These are phyloP conservation scores for Zoysia matrella DNA, from an alignment of 202 grass and related monocot genomes.

Conservation along the genomic window DNA sequence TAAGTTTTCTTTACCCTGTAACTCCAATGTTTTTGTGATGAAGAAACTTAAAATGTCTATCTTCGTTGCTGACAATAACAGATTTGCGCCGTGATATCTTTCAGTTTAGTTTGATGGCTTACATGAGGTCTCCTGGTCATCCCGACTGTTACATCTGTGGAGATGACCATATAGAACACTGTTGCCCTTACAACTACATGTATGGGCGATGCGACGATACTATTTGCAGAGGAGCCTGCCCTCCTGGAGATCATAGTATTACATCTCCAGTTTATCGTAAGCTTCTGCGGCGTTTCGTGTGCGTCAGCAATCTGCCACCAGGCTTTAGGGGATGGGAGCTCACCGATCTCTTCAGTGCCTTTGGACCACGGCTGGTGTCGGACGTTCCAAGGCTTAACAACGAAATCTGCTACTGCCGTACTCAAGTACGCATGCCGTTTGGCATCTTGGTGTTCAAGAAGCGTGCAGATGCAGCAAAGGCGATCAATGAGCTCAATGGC, in stretches of 20 bases:
- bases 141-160: constrained; percentile 21
- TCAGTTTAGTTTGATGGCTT: not conserved
- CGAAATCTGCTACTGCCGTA: not conserved
- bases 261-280: not conserved
- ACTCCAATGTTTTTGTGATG: too few relatives aligned
- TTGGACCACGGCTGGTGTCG: constrained; percentile 1
- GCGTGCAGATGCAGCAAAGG: constrained; percentile 21
- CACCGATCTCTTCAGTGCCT: not conserved
- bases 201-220: not conserved
- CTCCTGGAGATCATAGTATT: not conserved
- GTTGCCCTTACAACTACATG: constrained; percentile 29
- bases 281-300: not conserved
- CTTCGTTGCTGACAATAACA: too few relatives aligned
- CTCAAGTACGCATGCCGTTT: not conserved
- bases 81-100: too few relatives aligned
- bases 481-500: not conserved
- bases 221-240: not conserved
- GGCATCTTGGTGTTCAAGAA: constrained; percentile 10
- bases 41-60: too few relatives aligned
- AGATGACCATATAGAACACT: not conserved
- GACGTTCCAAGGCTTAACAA: not conserved
- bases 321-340: not conserved
- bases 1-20: too few relatives aligned
- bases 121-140: not conserved
- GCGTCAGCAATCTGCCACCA: constrained; percentile 32